Evolutionary conservation across 2,329 filamentous ascomycete species (phyloP).

Genomic region (Phaeosphaeria sp.): DNA sequence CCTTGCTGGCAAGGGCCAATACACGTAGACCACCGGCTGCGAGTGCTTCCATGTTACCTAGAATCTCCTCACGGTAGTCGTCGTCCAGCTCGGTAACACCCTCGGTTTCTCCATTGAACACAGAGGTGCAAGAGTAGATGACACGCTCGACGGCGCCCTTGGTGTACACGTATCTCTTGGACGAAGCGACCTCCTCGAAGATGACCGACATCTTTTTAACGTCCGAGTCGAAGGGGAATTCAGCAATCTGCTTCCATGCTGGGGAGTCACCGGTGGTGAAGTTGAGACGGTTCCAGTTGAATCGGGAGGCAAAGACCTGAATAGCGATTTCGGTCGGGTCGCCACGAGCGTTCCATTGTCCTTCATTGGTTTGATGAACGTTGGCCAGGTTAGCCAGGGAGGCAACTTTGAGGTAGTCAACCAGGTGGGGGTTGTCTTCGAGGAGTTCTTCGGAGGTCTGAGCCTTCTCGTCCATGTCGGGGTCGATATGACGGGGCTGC

Average conservation of each 20-base stretch:
- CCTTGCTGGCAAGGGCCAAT: slow-evolving; percentile 66
- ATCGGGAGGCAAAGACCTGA: slow-evolving; percentile 75
- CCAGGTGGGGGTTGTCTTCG: slow-evolving; percentile 34
- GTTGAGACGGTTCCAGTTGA: slow-evolving; percentile 63
- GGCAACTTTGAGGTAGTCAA: slow-evolving; percentile 42
- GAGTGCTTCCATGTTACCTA: slow-evolving; percentile 72
- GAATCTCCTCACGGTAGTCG: slow-evolving; percentile 61
- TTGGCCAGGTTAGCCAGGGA: slow-evolving; percentile 59
- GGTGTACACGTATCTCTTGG: slow-evolving; percentile 60
- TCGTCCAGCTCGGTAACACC: slow-evolving; percentile 54
- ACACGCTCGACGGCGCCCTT: slow-evolving; percentile 75
- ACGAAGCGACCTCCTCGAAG: slow-evolving; percentile 52
- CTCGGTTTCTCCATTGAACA: slow-evolving; percentile 61
- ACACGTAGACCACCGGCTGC: slow-evolving; percentile 72
- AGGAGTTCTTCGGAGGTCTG: slow-evolving; percentile 30
- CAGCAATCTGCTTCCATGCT: slow-evolving; percentile 56
- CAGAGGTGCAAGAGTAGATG: slow-evolving; percentile 54
- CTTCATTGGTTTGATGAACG: slow-evolving; percentile 53
- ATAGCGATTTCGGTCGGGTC: slow-evolving; percentile 72
- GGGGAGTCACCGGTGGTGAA: slow-evolving; percentile 45
- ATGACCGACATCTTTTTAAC: slow-evolving; percentile 80
- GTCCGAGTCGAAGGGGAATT: slow-evolving; percentile 76
- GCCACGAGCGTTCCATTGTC: slow-evolving; percentile 44
- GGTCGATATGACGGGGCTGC: slow-evolving; percentile 34
- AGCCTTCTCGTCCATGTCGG: slow-evolving; percentile 35